Base-by-base conservation (phyloP, 2,329 filamentous ascomycete species). In the Graphilbum fragrans region DNA sequence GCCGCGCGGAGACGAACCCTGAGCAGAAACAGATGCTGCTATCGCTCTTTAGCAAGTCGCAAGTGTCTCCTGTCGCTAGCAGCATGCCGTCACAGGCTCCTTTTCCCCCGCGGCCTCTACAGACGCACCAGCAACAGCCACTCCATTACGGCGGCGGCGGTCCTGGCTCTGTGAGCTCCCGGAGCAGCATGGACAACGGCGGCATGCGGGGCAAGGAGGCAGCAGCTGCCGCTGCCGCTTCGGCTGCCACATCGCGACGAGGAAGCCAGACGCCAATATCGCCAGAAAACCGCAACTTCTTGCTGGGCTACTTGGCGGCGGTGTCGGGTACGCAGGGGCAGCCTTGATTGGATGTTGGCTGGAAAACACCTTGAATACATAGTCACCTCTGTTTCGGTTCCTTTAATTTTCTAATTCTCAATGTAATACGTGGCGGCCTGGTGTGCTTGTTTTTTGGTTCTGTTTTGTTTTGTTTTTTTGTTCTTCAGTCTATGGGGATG, bases 261-360 rank as follows among this genome's bases (percentile, higher is more conserved):
- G 65, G 64, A 17, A 72, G 67, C 46, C 64, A 71, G 52, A 66
- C 67, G 25, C 65, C 72, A 12, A 76, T 78, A 35, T 82, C 80
- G 4, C 74, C 82, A 0, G 80, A 76, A 1, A 80, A 92, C 50
- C 80, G 83, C 54, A 79, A 70, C 16, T 92, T 92, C 52, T 62
- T 93, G 54, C 66, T 92, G 39, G 80, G 74, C 10, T 92, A 86
- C 55, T 62, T 93, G 52, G 75, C 85, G 48, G 66, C 66, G 21
- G 64, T 68, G 3, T 66, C 67, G 11, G 61, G 62, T 12, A n/a
- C 23, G 18, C 40, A 8, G 8, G 17, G 17, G 9, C 5, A 25
- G 11, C 12, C 20, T 31, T 31, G n/a, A n/a, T n/a, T n/a, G n/a
- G n/a, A n/a, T n/a, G n/a, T n/a, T n/a, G n/a, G n/a, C n/a, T n/a